Conservation (phyloP, 192 early-diverging fungal genomes). For the Diversispora eburnea region DNA sequence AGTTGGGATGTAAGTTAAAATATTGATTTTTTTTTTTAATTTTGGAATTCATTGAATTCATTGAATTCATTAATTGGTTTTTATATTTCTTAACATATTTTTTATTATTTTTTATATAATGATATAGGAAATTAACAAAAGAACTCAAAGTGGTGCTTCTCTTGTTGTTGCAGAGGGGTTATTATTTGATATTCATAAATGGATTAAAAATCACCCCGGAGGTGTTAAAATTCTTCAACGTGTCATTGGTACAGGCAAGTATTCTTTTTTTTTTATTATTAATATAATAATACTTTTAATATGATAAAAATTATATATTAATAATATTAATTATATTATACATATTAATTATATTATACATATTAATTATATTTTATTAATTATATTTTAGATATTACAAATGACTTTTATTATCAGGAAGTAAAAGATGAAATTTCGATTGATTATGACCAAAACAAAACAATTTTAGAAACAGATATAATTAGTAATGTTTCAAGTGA, state of each 20-base stretch:
- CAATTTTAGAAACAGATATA: too few species aligned
- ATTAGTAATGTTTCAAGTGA: too few species aligned
- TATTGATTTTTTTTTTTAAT: too few species aligned
- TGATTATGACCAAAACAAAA: too few species aligned
- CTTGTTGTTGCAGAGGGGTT: constrained; percentile 16
- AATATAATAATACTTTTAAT: background rate
- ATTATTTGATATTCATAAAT: constrained; percentile 21
- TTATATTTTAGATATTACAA: too few species aligned
- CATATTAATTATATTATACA: too few species aligned
- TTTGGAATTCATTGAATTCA: too few species aligned
- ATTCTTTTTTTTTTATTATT: background rate
- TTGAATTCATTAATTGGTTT: background rate
- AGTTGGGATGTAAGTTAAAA: background rate
- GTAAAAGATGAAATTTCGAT: too few species aligned
- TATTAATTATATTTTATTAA: too few species aligned
- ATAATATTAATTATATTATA: too few species aligned
- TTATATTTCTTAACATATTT: background rate
- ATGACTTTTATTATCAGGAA: too few species aligned
- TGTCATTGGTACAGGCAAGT: constrained; percentile 16
- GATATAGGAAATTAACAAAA: background rate
- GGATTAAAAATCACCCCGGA: constrained; percentile 24
- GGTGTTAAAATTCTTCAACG: constrained; percentile 20
- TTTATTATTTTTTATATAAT: background rate
- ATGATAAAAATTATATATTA: too few species aligned
- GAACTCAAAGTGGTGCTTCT: background rate